Evolutionary conservation across 202 grass and related monocot species (phyloP), one percentile per base, ranked within the genome.

Genomic region (Zizania palustris): DNA sequence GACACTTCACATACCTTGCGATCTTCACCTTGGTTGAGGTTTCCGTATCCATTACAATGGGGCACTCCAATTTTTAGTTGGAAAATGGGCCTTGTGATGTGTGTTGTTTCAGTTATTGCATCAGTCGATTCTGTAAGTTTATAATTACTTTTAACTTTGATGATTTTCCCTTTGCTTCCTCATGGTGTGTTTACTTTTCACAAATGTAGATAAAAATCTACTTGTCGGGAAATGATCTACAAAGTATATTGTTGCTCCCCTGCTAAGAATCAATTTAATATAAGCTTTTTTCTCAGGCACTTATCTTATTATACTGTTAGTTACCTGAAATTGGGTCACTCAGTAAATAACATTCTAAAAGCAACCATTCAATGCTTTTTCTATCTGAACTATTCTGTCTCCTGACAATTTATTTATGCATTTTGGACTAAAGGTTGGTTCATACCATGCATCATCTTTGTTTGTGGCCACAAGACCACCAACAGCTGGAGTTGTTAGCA

Each of bases 11-110:
- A 90, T 81, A 87, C 87, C 40, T 90, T 99, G 73, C 83, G 64
- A 71, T 85, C 87, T 88, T 91, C 92, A 28, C 96, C 96, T 36
- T 99, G 96, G 96, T 90, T 99, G 84, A 90, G 92, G 63, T 88
- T 92, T 83, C 92, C 96, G 4, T 99, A 95, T 77, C 96, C 96
- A 53, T 53, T 99, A 63, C 96, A 99, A 78, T 99, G 96, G 96
- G 96, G 92, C 9, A 95, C 87, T 83, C 96, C 96, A 72, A 59
- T 91, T 80, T 99, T 99, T 69, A 91, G 78, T 73, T 99, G 89
- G 91, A 95, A 95, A 86, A 90, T 99, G 89, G 89, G 87, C 57
- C 58, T 96, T 69, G 87, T 95, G 60, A 95, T 99, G 96, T 99
- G 96, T 88, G 78, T 82, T 65, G 87, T 88, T 73, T 99, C 96